These are phyloP conservation scores for Russula virescens DNA, from an alignment of 768 basidiomycete species.

Conservation along the genomic window DNA sequence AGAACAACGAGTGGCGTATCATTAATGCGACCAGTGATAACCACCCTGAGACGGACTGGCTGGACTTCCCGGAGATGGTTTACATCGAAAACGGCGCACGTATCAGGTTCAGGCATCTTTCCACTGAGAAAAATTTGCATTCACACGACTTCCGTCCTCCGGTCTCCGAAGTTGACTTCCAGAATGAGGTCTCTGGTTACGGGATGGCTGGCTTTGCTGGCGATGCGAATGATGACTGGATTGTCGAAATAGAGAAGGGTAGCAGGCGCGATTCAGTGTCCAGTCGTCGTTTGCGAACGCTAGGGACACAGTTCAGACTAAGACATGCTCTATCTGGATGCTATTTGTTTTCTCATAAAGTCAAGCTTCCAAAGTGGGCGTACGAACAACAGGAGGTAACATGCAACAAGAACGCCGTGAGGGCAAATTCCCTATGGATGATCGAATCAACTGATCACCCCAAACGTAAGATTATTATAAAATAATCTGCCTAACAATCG, in stretches of 20 bases:
- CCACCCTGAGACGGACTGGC: constrained; percentile 43
- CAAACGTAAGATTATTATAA: constrained; percentile 47
- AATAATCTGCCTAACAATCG: neutral
- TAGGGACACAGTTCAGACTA: constrained; percentile 78
- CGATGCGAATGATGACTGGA: constrained; percentile 91
- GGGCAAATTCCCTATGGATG: constrained; percentile 87
- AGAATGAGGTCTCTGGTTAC: constrained; percentile 96
- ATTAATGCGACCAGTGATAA: constrained; percentile 60
- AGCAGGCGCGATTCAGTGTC: constrained; percentile 61
- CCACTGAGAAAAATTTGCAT: constrained; percentile 84
- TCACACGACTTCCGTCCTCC: constrained; percentile 94
- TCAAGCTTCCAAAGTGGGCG: constrained; percentile 96
- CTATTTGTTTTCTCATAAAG: constrained; percentile 96
- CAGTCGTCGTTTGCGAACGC: constrained; percentile 63
- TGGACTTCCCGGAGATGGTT: constrained; percentile 43
- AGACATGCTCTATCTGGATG: constrained; percentile 85
- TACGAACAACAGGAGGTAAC: constrained; percentile 99
- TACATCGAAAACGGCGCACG: constrained; percentile 61
- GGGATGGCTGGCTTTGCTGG: constrained; percentile 81
- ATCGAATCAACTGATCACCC: constrained; percentile 82
- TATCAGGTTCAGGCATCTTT: constrained; percentile 75
- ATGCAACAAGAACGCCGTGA: constrained; percentile 95
- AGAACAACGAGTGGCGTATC: constrained; percentile 92
- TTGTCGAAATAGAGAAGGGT: constrained; percentile 77
- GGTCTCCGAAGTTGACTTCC: constrained; percentile 96